phyloP scores from a whole-genome alignment of 768 basidiomycete genomes.

The Suillus spraguei region DNA sequence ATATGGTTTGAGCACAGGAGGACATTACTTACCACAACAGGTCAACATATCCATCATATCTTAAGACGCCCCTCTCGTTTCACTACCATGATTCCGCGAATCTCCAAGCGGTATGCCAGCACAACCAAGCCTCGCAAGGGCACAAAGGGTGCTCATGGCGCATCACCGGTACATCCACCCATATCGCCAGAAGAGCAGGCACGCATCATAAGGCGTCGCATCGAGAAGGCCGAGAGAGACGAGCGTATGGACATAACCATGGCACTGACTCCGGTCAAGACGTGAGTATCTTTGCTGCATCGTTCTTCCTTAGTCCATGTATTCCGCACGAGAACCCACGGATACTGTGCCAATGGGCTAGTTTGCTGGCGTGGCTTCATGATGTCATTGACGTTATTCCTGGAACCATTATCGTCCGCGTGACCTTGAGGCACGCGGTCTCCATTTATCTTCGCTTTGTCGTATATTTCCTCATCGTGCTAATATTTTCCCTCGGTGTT shows the following conservation, averaged over 20 bases:
- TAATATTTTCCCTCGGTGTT: not conserved
- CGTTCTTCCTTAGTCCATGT: not conserved
- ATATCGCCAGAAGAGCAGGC: conserved; percentile 26
- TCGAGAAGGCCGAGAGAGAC: conserved; percentile 44
- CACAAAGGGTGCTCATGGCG: conserved; percentile 3
- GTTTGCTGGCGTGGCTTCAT: not conserved
- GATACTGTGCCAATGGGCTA: not conserved
- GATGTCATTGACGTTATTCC: conserved; percentile 5
- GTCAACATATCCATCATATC: not conserved
- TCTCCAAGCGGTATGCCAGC: conserved; percentile 10
- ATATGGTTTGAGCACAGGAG: not conserved
- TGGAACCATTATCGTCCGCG: not conserved
- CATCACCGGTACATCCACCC: conserved; percentile 16
- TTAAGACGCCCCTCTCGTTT: not conserved
- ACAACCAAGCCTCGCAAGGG: conserved; percentile 5
- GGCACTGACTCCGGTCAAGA: conserved; percentile 38
- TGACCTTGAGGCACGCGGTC: not conserved
- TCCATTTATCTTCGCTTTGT: not conserved
- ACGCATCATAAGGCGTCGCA: conserved; percentile 25
- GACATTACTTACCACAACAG: not conserved
- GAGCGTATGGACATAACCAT: conserved; percentile 41
- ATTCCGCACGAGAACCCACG: not conserved
- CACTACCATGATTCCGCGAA: conserved; percentile 12
- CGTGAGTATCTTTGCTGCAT: conserved; percentile 27
- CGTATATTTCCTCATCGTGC: conserved; percentile 16